Base-by-base conservation (phyloP, 2,329 filamentous ascomycete genomes). In the Aureobasidium namibiae region DNA sequence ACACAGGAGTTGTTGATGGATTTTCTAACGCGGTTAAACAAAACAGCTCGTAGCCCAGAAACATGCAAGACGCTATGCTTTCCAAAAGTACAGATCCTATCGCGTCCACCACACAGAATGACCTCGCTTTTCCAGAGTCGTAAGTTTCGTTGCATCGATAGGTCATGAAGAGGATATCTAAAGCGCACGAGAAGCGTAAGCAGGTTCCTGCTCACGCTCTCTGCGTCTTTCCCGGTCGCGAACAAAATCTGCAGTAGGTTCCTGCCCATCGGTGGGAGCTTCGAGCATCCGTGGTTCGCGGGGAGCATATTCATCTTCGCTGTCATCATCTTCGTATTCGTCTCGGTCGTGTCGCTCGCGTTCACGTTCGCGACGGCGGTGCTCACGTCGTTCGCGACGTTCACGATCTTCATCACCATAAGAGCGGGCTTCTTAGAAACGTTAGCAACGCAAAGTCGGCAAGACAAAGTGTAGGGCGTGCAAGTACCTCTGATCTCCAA, bases 401-500 rank as follows among this genome's bases (percentile, higher is more conserved):
- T 59, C 46, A 34, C 48, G 36, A 59, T 65, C 66, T 38, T 70
- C 66, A 63, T 70, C 67, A 60, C 68, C 68, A 26, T 61, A 48
- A 48, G 67, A 65, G 49, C 66, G 66, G 61, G 67, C 64, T 59
- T 69, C 68, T 70, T 61, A 36, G 45, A 39, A 21, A 38, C 16
- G 33, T 39, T 14, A 44, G 42, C 29, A 31, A 16, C 16, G 11
- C 4, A 2, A 24, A 16, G 8, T 23, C 3, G 10, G 23, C 6
- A 9, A 18, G 6, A 2, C 10, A 18, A 21, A 18, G 2, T 38
- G 8, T 4, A 24, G 10, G 23, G 23, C 14, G 13, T 16, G 23
- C 33, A 49, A 41, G 62, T 68, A 73, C 71, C 88, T 83, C 91
- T 82, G 62, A 96, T 83, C 68, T 90, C 84, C 64, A 86, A 84